Evolutionary conservation across 2,329 filamentous ascomycete genomes (phyloP).

Genomic region (Madurella fahalii): DNA sequence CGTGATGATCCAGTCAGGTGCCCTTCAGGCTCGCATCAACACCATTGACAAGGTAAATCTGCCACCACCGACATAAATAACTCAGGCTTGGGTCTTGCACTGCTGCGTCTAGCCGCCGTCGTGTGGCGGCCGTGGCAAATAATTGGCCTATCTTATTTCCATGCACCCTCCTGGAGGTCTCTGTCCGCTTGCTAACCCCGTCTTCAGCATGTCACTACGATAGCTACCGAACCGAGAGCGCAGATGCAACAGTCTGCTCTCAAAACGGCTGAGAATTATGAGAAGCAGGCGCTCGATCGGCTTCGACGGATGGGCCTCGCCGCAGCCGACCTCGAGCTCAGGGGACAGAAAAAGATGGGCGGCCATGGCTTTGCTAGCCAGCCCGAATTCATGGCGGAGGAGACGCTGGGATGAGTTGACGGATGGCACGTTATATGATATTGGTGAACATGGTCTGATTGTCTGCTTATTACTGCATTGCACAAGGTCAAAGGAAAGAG

Average conservation of each 20-base stretch:
- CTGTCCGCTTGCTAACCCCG: constrained; percentile 1
- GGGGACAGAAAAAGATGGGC: constrained; percentile 26
- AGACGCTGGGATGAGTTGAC: constrained; percentile 8
- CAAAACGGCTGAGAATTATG: constrained; percentile 64
- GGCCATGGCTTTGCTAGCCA: background rate
- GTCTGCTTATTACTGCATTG: constrained; percentile 5
- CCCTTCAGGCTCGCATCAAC: constrained; percentile 77
- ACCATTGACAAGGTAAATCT: constrained; percentile 65
- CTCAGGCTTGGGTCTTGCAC: background rate
- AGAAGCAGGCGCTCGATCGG: constrained; percentile 69
- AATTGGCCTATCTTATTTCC: background rate
- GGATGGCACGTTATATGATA: background rate
- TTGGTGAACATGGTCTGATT: background rate
- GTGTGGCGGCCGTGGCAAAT: no score
- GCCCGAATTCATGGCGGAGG: constrained; percentile 12
- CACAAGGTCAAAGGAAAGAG: background rate
- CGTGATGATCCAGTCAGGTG: constrained; percentile 68
- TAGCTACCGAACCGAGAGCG: constrained; percentile 61
- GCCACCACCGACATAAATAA: background rate
- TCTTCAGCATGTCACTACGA: constrained; percentile 65
- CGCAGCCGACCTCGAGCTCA: constrained; percentile 70
- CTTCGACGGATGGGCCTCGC: constrained; percentile 73
- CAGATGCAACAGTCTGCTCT: constrained; percentile 69
- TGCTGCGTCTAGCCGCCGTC: no score
- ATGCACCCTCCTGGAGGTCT: background rate